Base-by-base conservation (phyloP, 2,329 filamentous ascomycete genomes). In the Graphilbum ipis-grandicollis region DNA sequence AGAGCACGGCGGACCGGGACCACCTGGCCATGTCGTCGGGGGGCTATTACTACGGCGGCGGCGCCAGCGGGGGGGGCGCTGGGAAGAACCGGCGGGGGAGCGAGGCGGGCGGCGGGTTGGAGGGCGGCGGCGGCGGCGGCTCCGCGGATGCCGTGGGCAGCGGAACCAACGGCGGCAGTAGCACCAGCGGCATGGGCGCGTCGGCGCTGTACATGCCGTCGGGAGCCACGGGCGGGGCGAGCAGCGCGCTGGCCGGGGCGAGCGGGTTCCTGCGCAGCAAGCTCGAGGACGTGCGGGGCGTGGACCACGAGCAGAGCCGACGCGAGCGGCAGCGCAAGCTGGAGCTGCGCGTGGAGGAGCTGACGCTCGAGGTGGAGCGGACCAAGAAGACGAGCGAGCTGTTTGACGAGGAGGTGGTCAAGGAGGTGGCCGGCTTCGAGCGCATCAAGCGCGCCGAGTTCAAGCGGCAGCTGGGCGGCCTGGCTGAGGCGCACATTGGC, bases 361-460 rank as follows among this genome's bases (percentile, higher is more conserved):
- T 98, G 30, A 93, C 84, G 3, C 71, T 74, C 19, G 85, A 93
- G 55, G 88, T 93, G 0, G 88, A 96, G 56, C 71, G 72, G 32
- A 83, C 90, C 6, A 85, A 85, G 57, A 79, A 77, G 51, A 83
- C 79, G 13, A 84, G 78, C 35, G 85, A 96, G 56, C 78, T 84
- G 52, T 98, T 98, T 50, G 90, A 94, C 56, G 86, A 94, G 52
- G 85, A 94, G 57, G 88, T 94, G 2, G 79, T 96, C 31, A 79
- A 82, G 50, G 90, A 98, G 55, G 82, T 94, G 1, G 70, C 71
- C 17, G 86, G 94, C 52, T 98, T 98, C 58, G 90, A 98, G 60
- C 72, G 86, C 39, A 96, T 96, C 65, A 98, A 98, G 65, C 75
- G 83, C 29, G 66, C 82, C 31, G 88, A 98, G 63, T 92, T 98